Conservation (phyloP, 2,329 filamentous ascomycete genomes). For the Aspergillus sp. region DNA sequence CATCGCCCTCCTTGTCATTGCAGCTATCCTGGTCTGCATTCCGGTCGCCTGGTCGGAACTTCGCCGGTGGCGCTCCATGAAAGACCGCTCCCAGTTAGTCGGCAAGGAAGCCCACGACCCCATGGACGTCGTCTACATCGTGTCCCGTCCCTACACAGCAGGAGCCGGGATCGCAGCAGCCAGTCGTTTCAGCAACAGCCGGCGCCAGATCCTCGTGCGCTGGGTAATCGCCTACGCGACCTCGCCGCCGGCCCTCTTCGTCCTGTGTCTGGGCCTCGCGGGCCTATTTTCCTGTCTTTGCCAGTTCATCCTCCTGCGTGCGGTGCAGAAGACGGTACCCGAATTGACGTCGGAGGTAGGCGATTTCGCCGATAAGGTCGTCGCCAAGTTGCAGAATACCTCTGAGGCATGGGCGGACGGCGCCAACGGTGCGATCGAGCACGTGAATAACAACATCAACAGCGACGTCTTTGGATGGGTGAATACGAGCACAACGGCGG, state of each 20-base stretch:
- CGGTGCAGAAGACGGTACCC: conserved; percentile 67
- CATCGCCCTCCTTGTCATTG: conserved; percentile 61
- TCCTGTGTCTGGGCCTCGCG: conserved; percentile 72
- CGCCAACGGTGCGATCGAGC: conserved; percentile 63
- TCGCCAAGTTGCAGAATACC: conserved; percentile 61
- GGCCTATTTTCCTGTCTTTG: conserved; percentile 76
- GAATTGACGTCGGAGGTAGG: conserved; percentile 66
- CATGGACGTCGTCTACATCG: conserved; percentile 82
- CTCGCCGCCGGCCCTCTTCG: conserved; percentile 72
- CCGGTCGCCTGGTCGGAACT: conserved; percentile 78
- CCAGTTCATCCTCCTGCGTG: conserved; percentile 67
- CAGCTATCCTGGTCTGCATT: conserved; percentile 64
- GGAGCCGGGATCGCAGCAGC: conserved; percentile 63
- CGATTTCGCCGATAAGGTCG: conserved; percentile 69
- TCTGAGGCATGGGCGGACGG: conserved; percentile 68
- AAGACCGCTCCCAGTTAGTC: conserved; percentile 60
- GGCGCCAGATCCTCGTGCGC: conserved; percentile 63
- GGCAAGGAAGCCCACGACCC: conserved; percentile 61
- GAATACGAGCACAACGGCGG: conserved; percentile 67
- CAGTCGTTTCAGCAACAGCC: conserved; percentile 51
- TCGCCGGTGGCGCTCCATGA: conserved; percentile 64
- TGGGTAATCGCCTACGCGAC: conserved; percentile 88
- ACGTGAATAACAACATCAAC: conserved; percentile 67
- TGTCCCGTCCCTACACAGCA: conserved; percentile 70
- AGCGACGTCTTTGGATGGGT: conserved; percentile 80